Evolutionary conservation across 176 grass and related monocot genomes (phyloP), one percentile per base, ranked within the genome.

Genomic region (Pharus latifolius): DNA sequence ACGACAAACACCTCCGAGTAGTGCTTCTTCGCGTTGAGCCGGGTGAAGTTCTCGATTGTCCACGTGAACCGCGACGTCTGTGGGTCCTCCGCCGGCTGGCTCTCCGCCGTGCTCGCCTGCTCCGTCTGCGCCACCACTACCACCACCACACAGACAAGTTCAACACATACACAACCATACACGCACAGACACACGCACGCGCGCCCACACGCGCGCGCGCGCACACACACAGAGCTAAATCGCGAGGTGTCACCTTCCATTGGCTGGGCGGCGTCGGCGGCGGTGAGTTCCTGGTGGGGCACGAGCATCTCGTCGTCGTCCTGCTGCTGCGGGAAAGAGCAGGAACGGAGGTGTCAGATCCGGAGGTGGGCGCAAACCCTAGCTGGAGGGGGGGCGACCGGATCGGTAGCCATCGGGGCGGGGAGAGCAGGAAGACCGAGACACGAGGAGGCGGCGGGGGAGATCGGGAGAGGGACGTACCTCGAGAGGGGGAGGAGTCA

Each of bases 221-320:
- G 7, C 32, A 26, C 9, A 34, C 49, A 27, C 15, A 6, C 3
- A 6, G 22, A 7, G 41, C 70, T n/a, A 14, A 75, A 69, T 44
- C 54, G 32, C 22, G 56, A 27, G 68, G 44, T 52, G 44, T 89
- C 67, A 97, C 94, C 89, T 93, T 97, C 94, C 94, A 97, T 97
- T 23, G 94, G 94, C 86, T 92, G 93, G 3, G 80, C 63, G 40
- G 75, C 66, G 16, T 34, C 80, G 23, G 38, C 76, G 10, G 74
- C 73, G 27, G 78, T 70, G n/a, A 85, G 73, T 71, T 97, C 86
- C 53, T 87, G 81, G 65, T 90, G 89, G 11, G 89, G 89, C 69
- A 97, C 86, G 26, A 97, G 80, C 84, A 97, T 90, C 83, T 97
- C 89, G 2, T 92, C 89, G 60, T 90, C 94, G 81, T 88, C 86